Evolutionary conservation across 108 stramenopile genomes (phyloP), one percentile per base, ranked within the genome.

Genomic region (Stephanodiscus triporus): DNA sequence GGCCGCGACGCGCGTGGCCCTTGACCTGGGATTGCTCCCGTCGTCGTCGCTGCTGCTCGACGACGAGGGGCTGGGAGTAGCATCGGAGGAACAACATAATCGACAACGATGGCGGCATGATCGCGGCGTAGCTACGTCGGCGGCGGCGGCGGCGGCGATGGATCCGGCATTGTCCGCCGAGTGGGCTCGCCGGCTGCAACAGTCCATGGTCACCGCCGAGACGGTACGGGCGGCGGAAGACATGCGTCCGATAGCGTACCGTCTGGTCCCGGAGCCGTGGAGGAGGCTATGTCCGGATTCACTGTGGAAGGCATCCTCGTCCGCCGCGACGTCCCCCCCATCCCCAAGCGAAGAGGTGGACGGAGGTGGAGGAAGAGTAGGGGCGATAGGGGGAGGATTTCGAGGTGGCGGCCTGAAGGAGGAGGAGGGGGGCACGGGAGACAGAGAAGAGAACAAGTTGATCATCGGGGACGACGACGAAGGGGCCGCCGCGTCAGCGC

Each of bases 181-280:
- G 50, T 93, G 92, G 92, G 87, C 87, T 0, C n/a, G 26, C 10
- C 60, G 62, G 32, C 30, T 56, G 55, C 13, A 89, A 8, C 65
- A 87, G 53, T 61, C 76, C 17, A 79, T 93, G 75, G 47, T 73
- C 22, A 76, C 82, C 1, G 88, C 87, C 22, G 89, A 91, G 74
- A 48, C 75, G 22, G 58, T 75, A 5, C 72, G 93, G 68, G 54
- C 68, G 16, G 55, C 70, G 50, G 93, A 94, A 84, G 77, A 89
- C 37, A 79, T 89, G 68, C 62, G 93, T 26, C 85, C 88, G 9
- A 84, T 94, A 88, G 84, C 89, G 13, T 94, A 94, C 53, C 64
- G 75, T 63, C 40, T 94, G 27, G 77, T 86, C 7, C 93, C 93
- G 0, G 88, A 91, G 64, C 72, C 77, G 2, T 94, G 93, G 93